Evolutionary conservation across 805 yeast species (phyloP).

Genomic region (Lachancea thermotolerans): DNA sequence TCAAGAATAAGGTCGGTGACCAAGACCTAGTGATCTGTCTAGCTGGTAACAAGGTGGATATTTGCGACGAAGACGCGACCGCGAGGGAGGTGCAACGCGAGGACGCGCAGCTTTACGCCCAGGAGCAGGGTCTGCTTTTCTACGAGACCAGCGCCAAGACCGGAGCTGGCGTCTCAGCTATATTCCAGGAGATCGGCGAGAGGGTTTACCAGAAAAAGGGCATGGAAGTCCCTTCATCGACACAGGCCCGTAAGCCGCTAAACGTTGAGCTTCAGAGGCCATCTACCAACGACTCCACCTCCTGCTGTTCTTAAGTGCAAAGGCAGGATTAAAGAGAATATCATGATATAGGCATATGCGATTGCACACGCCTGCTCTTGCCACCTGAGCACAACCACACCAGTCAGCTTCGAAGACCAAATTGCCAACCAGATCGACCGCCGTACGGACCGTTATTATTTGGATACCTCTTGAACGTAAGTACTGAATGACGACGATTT

Average conservation of each 20-base stretch:
- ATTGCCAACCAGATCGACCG: too few species aligned
- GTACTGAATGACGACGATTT: neutral
- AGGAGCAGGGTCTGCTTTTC: constrained; percentile 43
- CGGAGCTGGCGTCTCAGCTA: constrained; percentile 42
- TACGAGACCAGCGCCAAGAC: constrained; percentile 56
- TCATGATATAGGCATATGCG: too few species aligned
- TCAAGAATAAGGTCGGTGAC: constrained; percentile 73
- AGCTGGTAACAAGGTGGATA: constrained; percentile 82
- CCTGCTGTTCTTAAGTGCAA: constrained; percentile 32
- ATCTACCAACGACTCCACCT: constrained; percentile 37
- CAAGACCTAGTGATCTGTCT: constrained; percentile 70
- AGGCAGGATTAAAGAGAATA: neutral
- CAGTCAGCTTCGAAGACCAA: too few species aligned
- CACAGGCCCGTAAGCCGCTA: constrained; percentile 11
- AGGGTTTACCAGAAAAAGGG: constrained; percentile 32
- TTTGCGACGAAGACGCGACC: constrained; percentile 38
- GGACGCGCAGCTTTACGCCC: constrained; percentile 49
- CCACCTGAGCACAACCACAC: too few species aligned
- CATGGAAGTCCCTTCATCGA: constrained; percentile 11
- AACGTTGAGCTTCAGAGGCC: constrained; percentile 38
- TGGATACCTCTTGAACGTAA: neutral
- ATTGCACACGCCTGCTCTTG: neutral
- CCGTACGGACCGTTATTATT: too few species aligned
- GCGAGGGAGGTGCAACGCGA: constrained; percentile 40
- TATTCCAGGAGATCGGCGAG: constrained; percentile 45